Evolutionary conservation across 1,284 basidiomycete genomes (phyloP).

Genomic region (Heterobasidion occidentale): DNA sequence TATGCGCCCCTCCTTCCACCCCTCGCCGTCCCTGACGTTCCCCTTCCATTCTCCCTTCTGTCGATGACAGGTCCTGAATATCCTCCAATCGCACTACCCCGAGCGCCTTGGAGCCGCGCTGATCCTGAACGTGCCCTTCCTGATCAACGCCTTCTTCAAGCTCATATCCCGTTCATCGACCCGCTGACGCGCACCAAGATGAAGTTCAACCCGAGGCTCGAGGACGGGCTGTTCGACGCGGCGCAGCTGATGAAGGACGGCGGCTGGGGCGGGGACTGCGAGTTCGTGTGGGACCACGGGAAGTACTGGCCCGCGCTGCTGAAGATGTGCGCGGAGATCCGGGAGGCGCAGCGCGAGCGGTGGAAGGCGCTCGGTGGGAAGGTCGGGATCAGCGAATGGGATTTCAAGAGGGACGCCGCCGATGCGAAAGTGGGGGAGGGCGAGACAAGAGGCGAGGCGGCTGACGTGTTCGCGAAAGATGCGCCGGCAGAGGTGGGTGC

Average conservation of each 20-base stretch:
- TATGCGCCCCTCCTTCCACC: constrained; percentile 10
- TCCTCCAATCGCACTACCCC: constrained; percentile 88
- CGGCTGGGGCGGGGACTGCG: constrained; percentile 67
- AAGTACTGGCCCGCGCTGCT: constrained; percentile 72
- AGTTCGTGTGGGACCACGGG: constrained; percentile 71
- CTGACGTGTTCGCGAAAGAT: background rate
- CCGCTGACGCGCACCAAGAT: constrained; percentile 90
- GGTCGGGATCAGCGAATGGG: constrained; percentile 69
- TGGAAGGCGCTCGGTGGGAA: constrained; percentile 61
- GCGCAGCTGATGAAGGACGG: constrained; percentile 72
- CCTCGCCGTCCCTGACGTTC: background rate
- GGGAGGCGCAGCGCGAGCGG: constrained; percentile 39
- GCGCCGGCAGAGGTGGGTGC: too few relatives aligned
- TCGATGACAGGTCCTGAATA: constrained; percentile 51
- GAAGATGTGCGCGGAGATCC: constrained; percentile 35
- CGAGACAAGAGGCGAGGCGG: background rate
- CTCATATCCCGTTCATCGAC: constrained; percentile 86
- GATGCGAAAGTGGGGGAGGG: too few relatives aligned
- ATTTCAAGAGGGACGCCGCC: constrained; percentile 36
- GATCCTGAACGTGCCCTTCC: constrained; percentile 74
- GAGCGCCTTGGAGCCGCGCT: constrained; percentile 87
- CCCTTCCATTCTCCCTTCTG: too few relatives aligned
- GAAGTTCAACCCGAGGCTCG: constrained; percentile 76
- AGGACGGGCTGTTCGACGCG: constrained; percentile 63
- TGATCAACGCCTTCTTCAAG: constrained; percentile 83